phyloP scores from a whole-genome alignment of 495 filamentous ascomycete species.

The Peziza echinospora region DNA sequence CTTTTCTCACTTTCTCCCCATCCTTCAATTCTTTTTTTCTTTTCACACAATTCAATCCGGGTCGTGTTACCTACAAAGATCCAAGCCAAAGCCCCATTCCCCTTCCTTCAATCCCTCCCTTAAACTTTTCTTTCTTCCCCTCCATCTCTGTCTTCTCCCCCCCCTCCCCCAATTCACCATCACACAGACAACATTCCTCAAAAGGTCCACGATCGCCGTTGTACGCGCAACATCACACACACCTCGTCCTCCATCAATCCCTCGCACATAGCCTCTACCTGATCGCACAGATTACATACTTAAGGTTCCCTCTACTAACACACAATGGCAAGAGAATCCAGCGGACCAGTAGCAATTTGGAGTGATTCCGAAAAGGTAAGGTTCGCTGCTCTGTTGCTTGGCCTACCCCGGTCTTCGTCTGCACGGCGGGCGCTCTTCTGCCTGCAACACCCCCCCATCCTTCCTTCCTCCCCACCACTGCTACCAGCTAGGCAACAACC shows the following conservation, averaged over 20 bases:
- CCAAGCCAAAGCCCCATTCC: conserved; percentile 5
- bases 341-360: conserved; percentile 4
- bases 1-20: conserved; percentile 5
- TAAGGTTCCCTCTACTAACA: conserved; percentile 10
- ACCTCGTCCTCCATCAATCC: conserved; percentile 4
- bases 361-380: conserved; percentile 18
- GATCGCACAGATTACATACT: conserved; percentile 7
- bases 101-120: neutral
- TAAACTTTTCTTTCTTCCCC: neutral
- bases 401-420: no score
- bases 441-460: neutral
- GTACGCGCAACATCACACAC: no score
- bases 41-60: conserved; percentile 5
- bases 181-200: conserved; percentile 1
- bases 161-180: conserved; percentile 7
- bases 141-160: neutral
- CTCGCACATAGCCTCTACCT: conserved; percentile 1
- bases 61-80: conserved; percentile 6
- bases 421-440: no score
- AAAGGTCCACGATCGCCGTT: neutral
- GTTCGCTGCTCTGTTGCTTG: conserved; percentile 1
- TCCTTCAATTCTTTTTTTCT: conserved; percentile 9
- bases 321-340: neutral
- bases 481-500: no score
- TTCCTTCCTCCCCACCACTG: conserved; percentile 1